These are phyloP conservation scores for Trametes polyzona DNA, from an alignment of 1,284 basidiomycete genomes.

Conservation along the genomic window DNA sequence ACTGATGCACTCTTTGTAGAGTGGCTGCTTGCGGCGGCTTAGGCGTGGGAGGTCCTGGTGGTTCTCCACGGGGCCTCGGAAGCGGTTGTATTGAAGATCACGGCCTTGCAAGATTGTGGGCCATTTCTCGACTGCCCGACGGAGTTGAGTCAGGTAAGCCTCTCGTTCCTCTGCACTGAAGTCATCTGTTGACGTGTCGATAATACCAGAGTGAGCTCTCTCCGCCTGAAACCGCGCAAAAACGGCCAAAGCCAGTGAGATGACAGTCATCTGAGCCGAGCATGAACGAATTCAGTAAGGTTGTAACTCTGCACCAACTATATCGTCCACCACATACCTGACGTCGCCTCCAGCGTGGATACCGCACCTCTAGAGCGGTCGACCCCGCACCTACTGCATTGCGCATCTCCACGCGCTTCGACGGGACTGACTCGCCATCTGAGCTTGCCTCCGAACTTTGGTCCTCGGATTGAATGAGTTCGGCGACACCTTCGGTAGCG, in stretches of 20 bases:
- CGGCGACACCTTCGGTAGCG: background rate
- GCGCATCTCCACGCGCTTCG: background rate
- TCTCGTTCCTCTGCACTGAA: background rate
- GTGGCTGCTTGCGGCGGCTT: background rate
- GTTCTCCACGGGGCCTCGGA: background rate
- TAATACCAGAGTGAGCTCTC: background rate
- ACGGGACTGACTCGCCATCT: background rate
- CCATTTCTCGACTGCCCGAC: background rate
- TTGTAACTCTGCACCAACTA: no score
- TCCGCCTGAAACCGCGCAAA: background rate
- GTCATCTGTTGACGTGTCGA: background rate
- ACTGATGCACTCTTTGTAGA: slow-evolving; percentile 4
- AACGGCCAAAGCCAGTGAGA: background rate
- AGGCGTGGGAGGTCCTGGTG: no score
- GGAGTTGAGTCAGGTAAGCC: background rate
- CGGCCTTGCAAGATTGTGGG: background rate
- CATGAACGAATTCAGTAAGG: no score
- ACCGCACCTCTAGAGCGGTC: background rate
- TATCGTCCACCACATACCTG: background rate
- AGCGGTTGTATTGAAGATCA: background rate
- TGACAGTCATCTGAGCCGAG: background rate
- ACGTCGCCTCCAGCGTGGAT: background rate
- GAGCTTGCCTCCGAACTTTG: background rate
- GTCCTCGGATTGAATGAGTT: background rate
- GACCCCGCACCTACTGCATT: background rate